A percentile compares a stretch with the other conserved stretches of the same genome.
These are phyloP conservation scores for Mortierella hygrophila DNA, from an alignment of 192 early-diverging fungal genomes.

Conservation along the genomic window DNA sequence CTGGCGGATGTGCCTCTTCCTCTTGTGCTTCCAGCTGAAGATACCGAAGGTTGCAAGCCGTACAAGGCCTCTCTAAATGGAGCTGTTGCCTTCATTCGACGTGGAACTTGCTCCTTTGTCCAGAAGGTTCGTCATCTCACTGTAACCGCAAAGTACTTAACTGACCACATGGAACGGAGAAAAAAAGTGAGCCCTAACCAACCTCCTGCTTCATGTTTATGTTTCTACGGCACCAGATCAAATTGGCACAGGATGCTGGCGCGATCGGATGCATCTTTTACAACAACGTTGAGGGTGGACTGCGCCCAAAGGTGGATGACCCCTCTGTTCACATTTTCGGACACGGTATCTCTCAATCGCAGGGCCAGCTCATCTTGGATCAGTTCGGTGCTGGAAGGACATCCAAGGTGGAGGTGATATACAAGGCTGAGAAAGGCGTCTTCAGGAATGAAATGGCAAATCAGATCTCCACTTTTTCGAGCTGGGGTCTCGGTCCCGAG, in stretches of 20 bases:
- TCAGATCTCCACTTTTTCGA: conserved; percentile 78
- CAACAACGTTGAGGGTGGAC: conserved; percentile 53
- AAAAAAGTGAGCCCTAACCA: background rate
- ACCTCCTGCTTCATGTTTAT: background rate
- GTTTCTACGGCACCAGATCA: background rate
- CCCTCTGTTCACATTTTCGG: conserved; percentile 65
- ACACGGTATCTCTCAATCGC: conserved; percentile 64
- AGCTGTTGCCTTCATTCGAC: conserved; percentile 70
- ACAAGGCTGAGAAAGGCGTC: conserved; percentile 34
- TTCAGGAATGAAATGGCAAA: conserved; percentile 66
- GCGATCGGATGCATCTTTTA: conserved; percentile 78
- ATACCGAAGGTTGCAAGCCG: conserved; percentile 21
- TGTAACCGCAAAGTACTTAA: background rate
- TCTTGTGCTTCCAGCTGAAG: conserved; percentile 57
- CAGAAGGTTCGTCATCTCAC: conserved; percentile 10
- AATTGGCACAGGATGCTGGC: conserved; percentile 65
- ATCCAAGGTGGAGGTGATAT: conserved; percentile 17
- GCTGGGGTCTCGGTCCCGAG: conserved; percentile 77
- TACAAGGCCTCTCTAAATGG: conserved; percentile 47
- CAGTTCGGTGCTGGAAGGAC: conserved; percentile 49
- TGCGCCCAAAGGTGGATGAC: conserved; percentile 18
- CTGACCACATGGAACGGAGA: background rate
- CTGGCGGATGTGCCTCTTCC: conserved; percentile 48
- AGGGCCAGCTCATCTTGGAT: conserved; percentile 61
- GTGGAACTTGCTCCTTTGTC: conserved; percentile 75